Conservation (phyloP, 2,329 filamentous ascomycete species). For the Aspergillus pseudotamarii region DNA sequence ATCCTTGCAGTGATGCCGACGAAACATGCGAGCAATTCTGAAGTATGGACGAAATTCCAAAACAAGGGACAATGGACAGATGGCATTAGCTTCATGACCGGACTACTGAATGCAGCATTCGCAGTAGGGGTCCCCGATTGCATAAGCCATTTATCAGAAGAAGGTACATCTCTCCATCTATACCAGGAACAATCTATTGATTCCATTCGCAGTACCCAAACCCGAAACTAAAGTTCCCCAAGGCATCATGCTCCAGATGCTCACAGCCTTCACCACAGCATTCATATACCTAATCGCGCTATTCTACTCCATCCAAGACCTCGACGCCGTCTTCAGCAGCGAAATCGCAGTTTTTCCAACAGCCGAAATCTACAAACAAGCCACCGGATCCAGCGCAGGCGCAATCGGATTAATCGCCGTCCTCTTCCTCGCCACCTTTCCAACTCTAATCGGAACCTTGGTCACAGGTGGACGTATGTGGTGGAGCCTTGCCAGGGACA, state of each 20-base stretch:
- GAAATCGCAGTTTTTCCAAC: conserved; percentile 58
- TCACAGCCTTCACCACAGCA: conserved; percentile 45
- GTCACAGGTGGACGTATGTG: conserved; percentile 61
- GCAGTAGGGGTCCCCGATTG: conserved; percentile 67
- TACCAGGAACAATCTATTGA: too few species aligned
- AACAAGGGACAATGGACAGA: conserved; percentile 37
- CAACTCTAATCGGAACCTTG: conserved; percentile 57
- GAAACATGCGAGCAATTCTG: conserved; percentile 26
- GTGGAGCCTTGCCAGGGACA: conserved; percentile 63
- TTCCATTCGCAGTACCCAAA: conserved; percentile 23
- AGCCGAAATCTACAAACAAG: conserved; percentile 66
- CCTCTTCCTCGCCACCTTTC: conserved; percentile 56
- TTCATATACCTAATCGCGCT: conserved; percentile 54
- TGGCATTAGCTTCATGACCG: conserved; percentile 54
- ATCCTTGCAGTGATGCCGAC: conserved; percentile 54
- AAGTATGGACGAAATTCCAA: conserved; percentile 33
- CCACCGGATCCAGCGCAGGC: conserved; percentile 55
- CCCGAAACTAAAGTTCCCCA: conserved; percentile 45
- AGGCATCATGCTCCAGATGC: conserved; percentile 50
- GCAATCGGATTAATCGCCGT: conserved; percentile 58
- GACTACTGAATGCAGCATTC: conserved; percentile 67
- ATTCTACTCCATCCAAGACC: conserved; percentile 37
- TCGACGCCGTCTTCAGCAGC: conserved; percentile 57
- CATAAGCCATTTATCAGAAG: conserved; percentile 64
- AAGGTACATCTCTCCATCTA: conserved; percentile 33